Evolutionary conservation across 192 early-diverging fungal species (phyloP), one percentile per base, ranked within the genome.

Genomic region (Phycomyces blakesleeanus): DNA sequence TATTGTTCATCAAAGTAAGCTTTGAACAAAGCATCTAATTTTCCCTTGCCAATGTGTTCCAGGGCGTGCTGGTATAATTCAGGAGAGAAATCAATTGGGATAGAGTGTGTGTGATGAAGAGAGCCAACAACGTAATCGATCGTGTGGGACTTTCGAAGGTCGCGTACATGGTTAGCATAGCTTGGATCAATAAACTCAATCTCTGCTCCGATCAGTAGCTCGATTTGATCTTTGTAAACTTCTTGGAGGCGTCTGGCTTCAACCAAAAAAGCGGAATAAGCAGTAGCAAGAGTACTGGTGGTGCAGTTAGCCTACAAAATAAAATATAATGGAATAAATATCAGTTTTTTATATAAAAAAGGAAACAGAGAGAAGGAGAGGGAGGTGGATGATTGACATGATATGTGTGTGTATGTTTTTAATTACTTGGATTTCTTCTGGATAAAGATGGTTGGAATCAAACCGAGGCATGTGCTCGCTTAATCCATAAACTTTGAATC

Each of bases 41-140:
- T 37, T 0, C 51, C 61, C 4, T 59, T 18, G 15, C 21, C 29
- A 7, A 57, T 18, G 0, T 67, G 49, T 25, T 72, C 77, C 4
- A 83, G 41, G 3, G 87, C 85, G 7, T 68, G 55, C 5, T 74
- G 66, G 65, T 90, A 93, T 16, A 79, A 39, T 14, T 81, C 79
- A 16, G 61, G 40, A 52, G 87, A 85, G 72, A 90, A 97, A 61
- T 98, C 97, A 63, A 97, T 77, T 4, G 97, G 91, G 42, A 86
- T 83, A 5, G 80, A 83, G 50, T 76, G 65, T 8, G 94, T 81
- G 58, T 98, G 97, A 79, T 98, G 97, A 16, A 98, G 67, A 1
- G 93, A 95, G 2, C 97, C 97, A 4, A 99, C 93, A 16, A 93
- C 66, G 66, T 94, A 97, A 65, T 98, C 95, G 15, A 95, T 73